Percentiles rank a stretch among this genome's conserved stretches.
Conservation (phyloP, 352 stramenopile genomes). For the Aphanomyces invadans region DNA sequence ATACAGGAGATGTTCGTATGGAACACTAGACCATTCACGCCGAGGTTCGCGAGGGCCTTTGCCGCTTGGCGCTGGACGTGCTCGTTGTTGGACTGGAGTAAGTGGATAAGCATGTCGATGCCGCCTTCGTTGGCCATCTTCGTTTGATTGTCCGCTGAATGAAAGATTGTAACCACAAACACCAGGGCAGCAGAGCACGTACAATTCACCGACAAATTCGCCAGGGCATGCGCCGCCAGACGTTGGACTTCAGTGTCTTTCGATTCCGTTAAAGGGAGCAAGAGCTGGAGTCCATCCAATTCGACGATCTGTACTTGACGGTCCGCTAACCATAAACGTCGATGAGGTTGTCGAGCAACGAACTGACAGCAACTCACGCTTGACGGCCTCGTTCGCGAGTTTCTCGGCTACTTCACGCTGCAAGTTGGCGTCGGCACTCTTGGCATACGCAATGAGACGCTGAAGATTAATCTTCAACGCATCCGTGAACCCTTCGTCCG, state of each 20-base stretch:
- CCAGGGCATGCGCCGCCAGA: constrained; percentile 88
- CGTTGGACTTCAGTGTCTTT: constrained; percentile 90
- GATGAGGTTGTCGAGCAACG: constrained; percentile 14
- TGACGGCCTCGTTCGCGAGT: constrained; percentile 92
- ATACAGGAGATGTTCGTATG: background rate
- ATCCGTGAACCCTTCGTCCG: constrained; percentile 87
- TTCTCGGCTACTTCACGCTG: constrained; percentile 92
- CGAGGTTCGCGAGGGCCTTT: constrained; percentile 91
- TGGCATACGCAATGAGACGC: constrained; percentile 88
- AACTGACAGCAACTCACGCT: constrained; percentile 43
- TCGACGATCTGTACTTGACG: constrained; percentile 92
- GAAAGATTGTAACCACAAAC: no score
- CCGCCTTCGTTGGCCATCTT: constrained; percentile 90
- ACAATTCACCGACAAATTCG: constrained; percentile 93
- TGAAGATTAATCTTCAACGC: constrained; percentile 84
- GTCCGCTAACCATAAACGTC: constrained; percentile 52
- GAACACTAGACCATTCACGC: constrained; percentile 68
- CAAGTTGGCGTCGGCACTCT: constrained; percentile 82
- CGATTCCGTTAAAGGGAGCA: constrained; percentile 89
- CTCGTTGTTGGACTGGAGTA: constrained; percentile 78
- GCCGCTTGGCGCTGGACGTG: constrained; percentile 89
- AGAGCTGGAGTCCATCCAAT: constrained; percentile 86
- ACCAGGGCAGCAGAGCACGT: constrained; percentile 24
- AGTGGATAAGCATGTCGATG: constrained; percentile 90
- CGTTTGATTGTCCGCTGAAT: constrained; percentile 87